Evolutionary conservation across 192 early-diverging fungal species (phyloP).

Genomic region (Backusella luteola): DNA sequence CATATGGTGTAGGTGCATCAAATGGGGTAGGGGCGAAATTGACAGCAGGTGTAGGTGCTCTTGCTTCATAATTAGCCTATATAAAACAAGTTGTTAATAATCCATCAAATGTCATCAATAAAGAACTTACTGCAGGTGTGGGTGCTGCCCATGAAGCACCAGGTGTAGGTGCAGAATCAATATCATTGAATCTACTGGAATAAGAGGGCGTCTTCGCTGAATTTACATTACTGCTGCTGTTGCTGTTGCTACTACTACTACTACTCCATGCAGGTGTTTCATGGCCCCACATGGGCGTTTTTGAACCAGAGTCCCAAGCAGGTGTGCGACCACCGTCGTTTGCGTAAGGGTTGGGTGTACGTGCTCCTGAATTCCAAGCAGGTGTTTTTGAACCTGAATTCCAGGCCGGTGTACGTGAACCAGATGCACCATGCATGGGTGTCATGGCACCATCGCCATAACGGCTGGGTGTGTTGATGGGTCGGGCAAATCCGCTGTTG

Average conservation of each 20-base stretch:
- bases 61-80: slow-evolving; percentile 28
- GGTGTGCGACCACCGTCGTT: slow-evolving; percentile 46
- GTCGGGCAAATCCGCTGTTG: slow-evolving; percentile 27
- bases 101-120: background rate
- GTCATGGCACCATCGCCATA: slow-evolving; percentile 47
- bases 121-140: slow-evolving; percentile 25
- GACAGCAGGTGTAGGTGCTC: slow-evolving; percentile 42
- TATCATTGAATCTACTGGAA: slow-evolving; percentile 24
- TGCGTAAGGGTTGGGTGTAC: slow-evolving; percentile 56
- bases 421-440: slow-evolving; percentile 37
- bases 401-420: slow-evolving; percentile 17
- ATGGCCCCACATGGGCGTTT: slow-evolving; percentile 49
- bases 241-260: slow-evolving; percentile 50
- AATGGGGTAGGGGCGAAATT: slow-evolving; percentile 41
- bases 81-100: background rate
- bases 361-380: slow-evolving; percentile 48
- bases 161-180: slow-evolving; percentile 51
- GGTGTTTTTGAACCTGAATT: slow-evolving; percentile 48
- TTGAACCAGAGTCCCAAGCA: slow-evolving; percentile 61
- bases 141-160: slow-evolving; percentile 27
- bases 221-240: background rate
- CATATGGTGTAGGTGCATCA: slow-evolving; percentile 46
- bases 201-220: background rate
- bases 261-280: slow-evolving; percentile 69
- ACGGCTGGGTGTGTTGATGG: slow-evolving; percentile 31